Evolutionary conservation across 2,329 filamentous ascomycete species (phyloP).

Genomic region (Cercospora sesami): DNA sequence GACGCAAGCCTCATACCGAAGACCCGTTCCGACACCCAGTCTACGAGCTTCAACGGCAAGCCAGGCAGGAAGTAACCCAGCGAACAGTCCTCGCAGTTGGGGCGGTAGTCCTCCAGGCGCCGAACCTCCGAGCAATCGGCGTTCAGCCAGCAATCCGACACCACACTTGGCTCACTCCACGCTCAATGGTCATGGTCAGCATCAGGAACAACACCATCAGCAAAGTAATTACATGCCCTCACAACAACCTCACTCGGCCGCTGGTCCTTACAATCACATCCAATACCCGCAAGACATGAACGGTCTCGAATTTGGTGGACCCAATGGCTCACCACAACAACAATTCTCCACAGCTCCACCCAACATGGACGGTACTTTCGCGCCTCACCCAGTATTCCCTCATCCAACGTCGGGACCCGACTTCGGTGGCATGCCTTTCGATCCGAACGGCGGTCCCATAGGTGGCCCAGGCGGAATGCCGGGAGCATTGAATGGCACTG

Average conservation of each 20-base stretch:
- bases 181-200: conserved; percentile 3
- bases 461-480: conserved; percentile 1
- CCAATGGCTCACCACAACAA: conserved; percentile 17
- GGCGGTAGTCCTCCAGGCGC: conserved; percentile 28
- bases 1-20: conserved; percentile 38
- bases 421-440: conserved; percentile 21
- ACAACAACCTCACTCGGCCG: conserved; percentile 11
- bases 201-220: conserved; percentile 18
- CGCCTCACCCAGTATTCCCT: conserved; percentile 15
- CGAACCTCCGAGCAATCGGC: conserved; percentile 20
- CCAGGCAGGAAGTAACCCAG: conserved; percentile 28
- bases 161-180: conserved; percentile 15
- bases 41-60: conserved; percentile 32
- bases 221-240: conserved; percentile 27
- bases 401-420: conserved; percentile 14
- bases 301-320: conserved; percentile 17
- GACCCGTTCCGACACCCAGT: conserved; percentile 37
- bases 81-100: conserved; percentile 36
- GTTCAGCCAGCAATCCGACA: conserved; percentile 23
- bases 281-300: conserved; percentile 14
- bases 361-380: conserved; percentile 11
- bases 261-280: conserved; percentile 12
- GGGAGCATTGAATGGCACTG: conserved; percentile 11
- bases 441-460: background rate
- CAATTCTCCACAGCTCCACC: conserved; percentile 16